Evolutionary conservation across 345 rosid species (phyloP), one percentile per base, ranked within the genome.

Genomic region (Ceriops decandra): DNA sequence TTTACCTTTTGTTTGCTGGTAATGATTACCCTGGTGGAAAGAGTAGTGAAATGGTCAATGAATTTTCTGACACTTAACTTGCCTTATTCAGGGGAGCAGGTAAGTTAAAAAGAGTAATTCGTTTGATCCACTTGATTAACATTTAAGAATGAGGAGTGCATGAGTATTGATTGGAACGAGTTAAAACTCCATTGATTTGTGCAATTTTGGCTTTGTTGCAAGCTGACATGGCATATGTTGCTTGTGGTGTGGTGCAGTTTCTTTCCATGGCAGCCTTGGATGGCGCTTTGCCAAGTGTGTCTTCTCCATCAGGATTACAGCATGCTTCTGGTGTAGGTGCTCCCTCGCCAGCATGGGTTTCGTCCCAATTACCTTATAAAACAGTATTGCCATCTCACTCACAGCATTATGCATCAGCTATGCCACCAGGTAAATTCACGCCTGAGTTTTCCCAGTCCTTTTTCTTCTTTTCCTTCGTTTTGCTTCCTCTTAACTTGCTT

Each of bases 241-340:
- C 67, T 68, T 68, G 15, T 67, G 69, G 22, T 68, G 15, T 67
- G 69, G 22, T 87, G 80, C 70, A 85, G 93, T 95, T 95, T 77
- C 95, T 93, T 80, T 83, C 95, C 64, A 81, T 91, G 90, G 79
- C 72, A 24, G 47, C 96, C 62, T 71, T 87, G 67, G 93, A 87
- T 80, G 77, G 88, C 68, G 87, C 90, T 62, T 69, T 89, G 67
- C 92, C 86, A 57, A 83, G 72, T 71, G 47, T 76, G 67, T 75
- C 86, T 63, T 15, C 19, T 3, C 83, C 84, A 4, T 74, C 85
- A 15, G 81, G 85, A 36, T 60, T 84, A 31, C 66, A 74, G 65
- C 85, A 13, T 68, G 42, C 85, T 59, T 72, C 90, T 27, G 63
- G 84, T 65, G 71, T 86, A 53, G 90, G 81, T 52, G 56, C 79